phyloP scores from a whole-genome alignment of 805 yeast species.

The Kregervanrija fluxuum region DNA sequence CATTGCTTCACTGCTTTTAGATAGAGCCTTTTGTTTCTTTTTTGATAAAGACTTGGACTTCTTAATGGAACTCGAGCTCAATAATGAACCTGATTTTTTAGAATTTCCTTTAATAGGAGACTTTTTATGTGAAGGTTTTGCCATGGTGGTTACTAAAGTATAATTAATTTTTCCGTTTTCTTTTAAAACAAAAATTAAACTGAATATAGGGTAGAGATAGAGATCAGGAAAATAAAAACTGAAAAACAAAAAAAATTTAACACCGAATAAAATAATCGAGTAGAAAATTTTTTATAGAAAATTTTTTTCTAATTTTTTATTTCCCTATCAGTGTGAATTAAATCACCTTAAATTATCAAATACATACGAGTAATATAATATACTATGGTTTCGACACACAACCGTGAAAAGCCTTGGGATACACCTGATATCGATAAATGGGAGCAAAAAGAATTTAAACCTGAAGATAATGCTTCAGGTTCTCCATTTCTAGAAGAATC shows the following conservation, averaged over 20 bases:
- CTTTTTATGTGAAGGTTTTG: neutral
- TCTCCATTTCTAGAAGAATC: conserved; percentile 92
- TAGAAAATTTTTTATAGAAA: no score
- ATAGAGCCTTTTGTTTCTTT: conserved; percentile 15
- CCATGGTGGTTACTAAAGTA: no score
- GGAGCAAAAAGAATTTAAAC: conserved; percentile 80
- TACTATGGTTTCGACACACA: conserved; percentile 83
- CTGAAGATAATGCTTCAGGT: conserved; percentile 84
- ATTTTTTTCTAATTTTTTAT: no score
- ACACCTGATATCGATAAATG: conserved; percentile 92
- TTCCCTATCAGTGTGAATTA: no score
- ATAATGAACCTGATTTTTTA: neutral
- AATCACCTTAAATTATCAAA: neutral
- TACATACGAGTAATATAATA: neutral
- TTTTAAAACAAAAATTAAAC: neutral
- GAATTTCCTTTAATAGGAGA: neutral
- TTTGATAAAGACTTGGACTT: conserved; percentile 12
- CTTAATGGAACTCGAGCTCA: neutral
- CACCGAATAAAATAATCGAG: no score
- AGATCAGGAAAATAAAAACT: no score
- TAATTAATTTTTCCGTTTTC: neutral
- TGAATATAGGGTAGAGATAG: no score
- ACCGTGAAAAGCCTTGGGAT: conserved; percentile 97
- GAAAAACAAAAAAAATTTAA: no score
- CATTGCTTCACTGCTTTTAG: conserved; percentile 18